These are phyloP conservation scores for Coleophoma crateriformis DNA, from an alignment of 2,329 filamentous ascomycete species.

Conservation along the genomic window DNA sequence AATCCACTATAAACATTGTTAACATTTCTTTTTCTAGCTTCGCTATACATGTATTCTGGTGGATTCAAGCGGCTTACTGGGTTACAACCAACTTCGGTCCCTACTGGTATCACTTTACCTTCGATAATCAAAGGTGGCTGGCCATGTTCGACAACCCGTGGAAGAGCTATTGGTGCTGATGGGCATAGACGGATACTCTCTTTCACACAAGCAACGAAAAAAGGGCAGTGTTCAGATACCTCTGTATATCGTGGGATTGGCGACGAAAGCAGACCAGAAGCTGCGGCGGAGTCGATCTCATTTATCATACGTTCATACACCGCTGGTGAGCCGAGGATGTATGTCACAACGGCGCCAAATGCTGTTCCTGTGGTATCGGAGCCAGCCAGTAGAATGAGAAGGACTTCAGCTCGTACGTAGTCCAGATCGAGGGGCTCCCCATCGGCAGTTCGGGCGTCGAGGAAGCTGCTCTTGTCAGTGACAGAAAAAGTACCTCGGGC, in stretches of 20 bases:
- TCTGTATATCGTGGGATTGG: slow-evolving; percentile 35
- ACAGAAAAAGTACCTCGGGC: background rate
- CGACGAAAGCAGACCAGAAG: slow-evolving; percentile 26
- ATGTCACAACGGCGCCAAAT: slow-evolving; percentile 40
- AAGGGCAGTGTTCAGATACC: slow-evolving; percentile 35
- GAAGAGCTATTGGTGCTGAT: slow-evolving; percentile 44
- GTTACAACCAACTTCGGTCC: slow-evolving; percentile 66
- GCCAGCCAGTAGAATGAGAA: slow-evolving; percentile 36
- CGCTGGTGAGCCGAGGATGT: slow-evolving; percentile 30
- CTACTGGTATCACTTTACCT: slow-evolving; percentile 22
- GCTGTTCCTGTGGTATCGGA: slow-evolving; percentile 47
- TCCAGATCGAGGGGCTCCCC: slow-evolving; percentile 10
- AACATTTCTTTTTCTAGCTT: too few species aligned
- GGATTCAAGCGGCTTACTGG: slow-evolving; percentile 25
- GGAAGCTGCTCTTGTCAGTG: slow-evolving; percentile 17
- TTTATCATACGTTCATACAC: slow-evolving; percentile 41
- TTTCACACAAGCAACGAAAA: slow-evolving; percentile 43
- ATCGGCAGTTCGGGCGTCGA: slow-evolving; percentile 29
- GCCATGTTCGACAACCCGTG: slow-evolving; percentile 33
- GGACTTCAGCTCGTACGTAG: slow-evolving; percentile 17
- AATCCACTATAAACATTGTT: slow-evolving; percentile 43
- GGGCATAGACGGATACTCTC: slow-evolving; percentile 45
- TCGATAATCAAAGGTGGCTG: background rate
- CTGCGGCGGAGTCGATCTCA: slow-evolving; percentile 35
- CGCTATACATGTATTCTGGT: too few species aligned